These are phyloP conservation scores for Rhipidocladum racemiflorum DNA, from an alignment of 176 grass and related monocot genomes.

Conservation along the genomic window DNA sequence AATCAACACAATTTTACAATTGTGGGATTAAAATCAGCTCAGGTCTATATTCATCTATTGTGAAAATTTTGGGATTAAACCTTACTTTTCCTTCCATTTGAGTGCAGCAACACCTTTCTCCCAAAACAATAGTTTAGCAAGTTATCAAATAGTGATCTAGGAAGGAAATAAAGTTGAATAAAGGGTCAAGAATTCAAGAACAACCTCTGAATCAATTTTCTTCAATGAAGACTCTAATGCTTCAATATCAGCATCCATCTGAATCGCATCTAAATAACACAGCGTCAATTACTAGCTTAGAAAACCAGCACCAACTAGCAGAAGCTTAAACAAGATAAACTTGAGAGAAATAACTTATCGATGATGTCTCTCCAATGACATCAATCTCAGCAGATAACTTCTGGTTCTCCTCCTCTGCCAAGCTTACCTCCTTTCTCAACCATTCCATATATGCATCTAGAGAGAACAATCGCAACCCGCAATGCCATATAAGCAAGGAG, in stretches of 20 bases:
- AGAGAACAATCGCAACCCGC: not conserved
- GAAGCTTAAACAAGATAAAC: conserved; percentile 5
- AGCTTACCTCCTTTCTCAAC: conserved; percentile 52
- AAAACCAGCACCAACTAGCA: not conserved
- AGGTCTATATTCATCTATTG: not conserved
- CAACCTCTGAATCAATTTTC: conserved; percentile 47
- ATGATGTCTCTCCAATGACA: conserved; percentile 26
- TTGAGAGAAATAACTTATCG: conserved; percentile 38
- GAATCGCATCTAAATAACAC: conserved; percentile 46
- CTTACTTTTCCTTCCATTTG: not conserved
- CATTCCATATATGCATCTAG: conserved; percentile 49
- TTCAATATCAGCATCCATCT: conserved; percentile 61
- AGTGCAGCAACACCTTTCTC: not conserved
- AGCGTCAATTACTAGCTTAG: not conserved
- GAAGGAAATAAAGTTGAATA: not conserved
- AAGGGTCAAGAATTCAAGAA: not conserved
- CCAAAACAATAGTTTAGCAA: not conserved
- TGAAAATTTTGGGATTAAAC: not conserved
- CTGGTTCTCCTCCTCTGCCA: conserved; percentile 39
- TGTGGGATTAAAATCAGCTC: not conserved
- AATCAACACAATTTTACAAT: not conserved
- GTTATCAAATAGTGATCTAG: not conserved
- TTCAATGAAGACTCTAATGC: conserved; percentile 47
- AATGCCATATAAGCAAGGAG: not conserved
- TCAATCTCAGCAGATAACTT: conserved; percentile 48